Base-by-base conservation (phyloP, 129 eudicot species). In the Flaveria bidentis region DNA sequence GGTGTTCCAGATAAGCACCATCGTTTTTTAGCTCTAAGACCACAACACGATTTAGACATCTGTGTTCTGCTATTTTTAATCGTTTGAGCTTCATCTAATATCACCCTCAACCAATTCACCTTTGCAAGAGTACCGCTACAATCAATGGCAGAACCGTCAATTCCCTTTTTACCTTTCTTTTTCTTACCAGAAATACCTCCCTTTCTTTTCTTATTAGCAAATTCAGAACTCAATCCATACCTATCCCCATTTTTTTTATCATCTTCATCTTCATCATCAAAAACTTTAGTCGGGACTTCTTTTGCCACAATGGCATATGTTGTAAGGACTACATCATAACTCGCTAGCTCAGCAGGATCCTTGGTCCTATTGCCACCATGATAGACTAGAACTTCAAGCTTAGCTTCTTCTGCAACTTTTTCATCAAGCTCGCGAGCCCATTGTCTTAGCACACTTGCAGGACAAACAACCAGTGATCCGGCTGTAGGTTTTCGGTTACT, bases 1-100 rank as follows among this genome's bases (percentile, higher is more conserved):
- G 98, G 98, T 1, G 98, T 91, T 80, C 98, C 98, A 2, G 98
- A 93, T 65, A 94, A 87, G 74, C 98, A 94, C 98, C 98, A 94
- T 53, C 98, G 82, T 62, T 83, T 81, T 80, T 94, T 94, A 2
- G 98, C 98, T 82, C 89, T 82, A 69, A 94, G 90, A 67, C 98
- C 96, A 70, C 91, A 87, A 79, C 98, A 94, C 3, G 98, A 96
- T 86, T 91, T 84, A 60, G 98, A 87, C 75, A 91, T 87, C 76
- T 72, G 92, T 12, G 97, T 94, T 85, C 97, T 86, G 78, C 91
- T 92, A 76, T 94, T 94, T 53, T 94, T 94, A 44, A 91, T 94
- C n/a, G 96, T 94, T 83, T 94, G 98, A 61, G 97, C 95, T 87
- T 94, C 98, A 87, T 93, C 98, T 65, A 93, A 69, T 53, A 93